These are phyloP conservation scores for Monosporozyma unispora DNA, from an alignment of 805 yeast species.

Conservation along the genomic window DNA sequence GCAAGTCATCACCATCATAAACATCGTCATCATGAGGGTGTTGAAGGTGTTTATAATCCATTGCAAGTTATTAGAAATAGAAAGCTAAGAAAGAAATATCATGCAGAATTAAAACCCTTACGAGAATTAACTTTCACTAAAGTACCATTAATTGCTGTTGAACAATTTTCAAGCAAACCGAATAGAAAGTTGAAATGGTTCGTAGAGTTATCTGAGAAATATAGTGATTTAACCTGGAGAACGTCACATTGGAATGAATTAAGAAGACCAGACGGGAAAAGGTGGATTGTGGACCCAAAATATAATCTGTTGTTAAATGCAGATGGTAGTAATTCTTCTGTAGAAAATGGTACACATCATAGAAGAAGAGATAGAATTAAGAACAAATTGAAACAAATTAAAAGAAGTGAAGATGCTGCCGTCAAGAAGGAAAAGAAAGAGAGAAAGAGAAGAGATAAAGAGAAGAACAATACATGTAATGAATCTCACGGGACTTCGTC, in stretches of 20 bases:
- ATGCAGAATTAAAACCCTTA: conserved; percentile 31
- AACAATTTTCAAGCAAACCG: conserved; percentile 45
- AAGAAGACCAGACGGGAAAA: conserved; percentile 21
- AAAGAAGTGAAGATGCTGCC: background rate
- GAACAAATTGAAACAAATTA: background rate
- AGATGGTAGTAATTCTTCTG: background rate
- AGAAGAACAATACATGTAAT: background rate
- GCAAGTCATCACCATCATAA: background rate
- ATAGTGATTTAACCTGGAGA: conserved; percentile 50
- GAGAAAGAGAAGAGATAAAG: background rate
- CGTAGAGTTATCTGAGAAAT: conserved; percentile 48
- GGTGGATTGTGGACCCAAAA: conserved; percentile 16
- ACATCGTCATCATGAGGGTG: conserved; percentile 33
- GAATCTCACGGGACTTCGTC: background rate
- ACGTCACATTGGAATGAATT: conserved; percentile 28
- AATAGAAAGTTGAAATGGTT: conserved; percentile 49
- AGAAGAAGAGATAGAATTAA: conserved; percentile 5
- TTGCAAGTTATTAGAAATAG: conserved; percentile 74
- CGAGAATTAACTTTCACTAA: conserved; percentile 38
- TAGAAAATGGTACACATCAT: conserved; percentile 2
- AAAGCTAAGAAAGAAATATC: conserved; percentile 42
- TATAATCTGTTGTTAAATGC: background rate
- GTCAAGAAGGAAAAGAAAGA: background rate
- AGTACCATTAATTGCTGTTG: conserved; percentile 49
- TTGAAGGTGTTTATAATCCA: conserved; percentile 72